Evolutionary conservation across 768 basidiomycete species (phyloP), one percentile per base, ranked within the genome.

Genomic region (Termitomyces sp.): DNA sequence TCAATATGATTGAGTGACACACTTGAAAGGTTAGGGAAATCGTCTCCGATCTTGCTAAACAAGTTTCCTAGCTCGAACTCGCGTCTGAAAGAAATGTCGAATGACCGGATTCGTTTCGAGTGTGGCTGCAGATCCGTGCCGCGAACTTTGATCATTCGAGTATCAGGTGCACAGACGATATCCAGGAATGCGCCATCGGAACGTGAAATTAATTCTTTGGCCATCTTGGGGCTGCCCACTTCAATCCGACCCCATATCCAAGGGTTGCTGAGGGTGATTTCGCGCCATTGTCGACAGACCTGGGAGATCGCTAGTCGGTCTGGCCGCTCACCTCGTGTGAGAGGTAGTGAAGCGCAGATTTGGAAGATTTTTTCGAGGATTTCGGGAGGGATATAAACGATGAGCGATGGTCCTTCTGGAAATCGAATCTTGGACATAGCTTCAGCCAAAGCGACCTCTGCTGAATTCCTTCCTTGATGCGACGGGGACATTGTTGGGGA

Each of bases 271-370:
- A 60, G 44, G 10, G 59, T 46, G 27, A 60, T 53, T 30, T 18
- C 5, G 7, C 59, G 59, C 59, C 59, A 60, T 13, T 54, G 52
- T 24, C 34, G 47, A 42, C 52, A 57, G 47, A 57, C 56, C 32
- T 61, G 60, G 32, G 52, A 57, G n/a, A 61, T 54, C 18, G 56
- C 56, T 26, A 61, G 34, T 37, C 59, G 50, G 16, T 58, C 53
- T 20, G 55, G 55, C 18, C 44, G 45, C 33, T 61, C 59, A 5
- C 45, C 50, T 5, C 52, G 40, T 8, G 45, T 48, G 26, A 42
- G 46, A 51, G 60, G 51, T n/a, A 36, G 14, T 5, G 47, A 42
- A 34, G 52, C 60, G 10, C 56, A 61, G 10, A 55, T 54, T n/a
- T 44, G 44, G 42, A 61, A 61, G 33, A 61, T 55, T 34, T 46